phyloP scores from a whole-genome alignment of 768 basidiomycete species.

The Sporobolomyces phaffii region DNA sequence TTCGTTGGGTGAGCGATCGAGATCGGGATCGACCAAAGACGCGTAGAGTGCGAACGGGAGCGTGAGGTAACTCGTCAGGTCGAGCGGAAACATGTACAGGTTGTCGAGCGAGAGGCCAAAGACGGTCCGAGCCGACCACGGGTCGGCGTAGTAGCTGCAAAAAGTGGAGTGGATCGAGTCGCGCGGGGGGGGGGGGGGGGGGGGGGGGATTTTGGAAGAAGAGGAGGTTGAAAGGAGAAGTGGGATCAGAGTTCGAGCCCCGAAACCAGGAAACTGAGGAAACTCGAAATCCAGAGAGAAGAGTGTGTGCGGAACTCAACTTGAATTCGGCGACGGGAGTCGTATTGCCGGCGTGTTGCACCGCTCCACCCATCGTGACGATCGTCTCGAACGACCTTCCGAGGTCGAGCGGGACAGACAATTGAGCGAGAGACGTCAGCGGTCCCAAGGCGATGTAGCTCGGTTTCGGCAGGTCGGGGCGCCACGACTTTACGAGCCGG shows the following conservation, averaged over 20 bases:
- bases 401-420: neutral
- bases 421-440: conserved; percentile 66
- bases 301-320: too few species aligned
- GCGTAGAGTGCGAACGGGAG: conserved; percentile 58
- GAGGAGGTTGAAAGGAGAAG: too few species aligned
- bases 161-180: too few species aligned
- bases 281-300: too few species aligned
- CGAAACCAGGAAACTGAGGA: too few species aligned
- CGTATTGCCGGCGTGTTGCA: conserved; percentile 86
- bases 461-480: conserved; percentile 55
- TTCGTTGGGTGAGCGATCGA: neutral
- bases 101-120: conserved; percentile 48
- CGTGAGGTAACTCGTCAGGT: conserved; percentile 73
- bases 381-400: conserved; percentile 53
- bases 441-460: conserved; percentile 71
- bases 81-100: conserved; percentile 66
- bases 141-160: conserved; percentile 50
- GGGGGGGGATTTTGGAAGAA: too few species aligned
- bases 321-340: conserved; percentile 74
- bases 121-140: conserved; percentile 69
- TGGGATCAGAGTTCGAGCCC: too few species aligned
- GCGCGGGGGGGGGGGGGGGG: too few species aligned
- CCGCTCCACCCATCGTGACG: conserved; percentile 84
- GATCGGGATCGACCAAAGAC: conserved; percentile 48
- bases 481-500: conserved; percentile 54